Evolutionary conservation across 345 rosid species (phyloP).

Genomic region (Eucalyptus tenuipes): DNA sequence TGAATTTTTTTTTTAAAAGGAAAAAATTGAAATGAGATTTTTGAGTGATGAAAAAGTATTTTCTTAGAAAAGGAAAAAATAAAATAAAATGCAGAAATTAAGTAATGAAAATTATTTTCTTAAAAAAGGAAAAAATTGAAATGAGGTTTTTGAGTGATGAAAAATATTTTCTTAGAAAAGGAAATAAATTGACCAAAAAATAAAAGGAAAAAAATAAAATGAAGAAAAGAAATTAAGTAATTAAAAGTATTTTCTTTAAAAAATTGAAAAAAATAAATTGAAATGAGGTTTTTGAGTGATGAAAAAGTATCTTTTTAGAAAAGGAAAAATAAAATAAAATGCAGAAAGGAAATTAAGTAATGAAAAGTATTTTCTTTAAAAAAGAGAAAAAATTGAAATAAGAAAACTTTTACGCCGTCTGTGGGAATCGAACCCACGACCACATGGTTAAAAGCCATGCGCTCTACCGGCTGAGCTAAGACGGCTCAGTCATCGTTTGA

Average conservation of each 20-base stretch:
- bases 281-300: no score
- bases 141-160: no score
- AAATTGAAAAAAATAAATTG: not conserved
- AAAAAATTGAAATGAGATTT: no score
- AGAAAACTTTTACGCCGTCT: conserved; percentile 21
- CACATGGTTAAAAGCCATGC: conserved; percentile 78
- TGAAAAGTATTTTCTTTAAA: not conserved
- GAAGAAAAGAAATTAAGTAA: no score
- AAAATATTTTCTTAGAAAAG: no score
- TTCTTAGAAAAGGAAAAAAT: no score
- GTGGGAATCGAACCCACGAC: conserved; percentile 79
- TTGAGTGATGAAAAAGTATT: no score
- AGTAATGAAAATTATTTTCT: not conserved
- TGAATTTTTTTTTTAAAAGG: fast-evolving
- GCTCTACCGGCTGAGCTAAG: conserved; percentile 85
- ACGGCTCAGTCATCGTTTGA: not conserved
- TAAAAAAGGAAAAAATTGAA: not conserved
- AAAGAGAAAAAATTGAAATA: fast-evolving
- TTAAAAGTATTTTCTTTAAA: not conserved
- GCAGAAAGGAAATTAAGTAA: not conserved
- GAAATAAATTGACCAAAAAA: no score
- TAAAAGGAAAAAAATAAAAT: no score
- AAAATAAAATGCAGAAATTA: no score
- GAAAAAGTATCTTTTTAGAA: no score
- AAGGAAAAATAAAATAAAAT: not conserved